Base-by-base conservation (phyloP, 1,139 yeast species). In the Pichia sp. region DNA sequence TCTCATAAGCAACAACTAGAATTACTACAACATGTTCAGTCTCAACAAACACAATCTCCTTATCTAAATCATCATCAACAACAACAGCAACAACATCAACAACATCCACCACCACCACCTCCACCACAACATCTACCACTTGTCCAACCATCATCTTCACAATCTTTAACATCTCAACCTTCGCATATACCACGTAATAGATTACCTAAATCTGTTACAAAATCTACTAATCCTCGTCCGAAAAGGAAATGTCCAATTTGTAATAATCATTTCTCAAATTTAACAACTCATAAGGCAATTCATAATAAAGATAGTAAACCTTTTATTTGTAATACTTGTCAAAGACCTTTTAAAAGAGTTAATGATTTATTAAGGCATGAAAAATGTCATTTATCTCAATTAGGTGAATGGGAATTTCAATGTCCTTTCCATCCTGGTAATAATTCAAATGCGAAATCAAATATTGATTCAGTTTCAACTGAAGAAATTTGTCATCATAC, bases 201-300 rank as follows among this genome's bases (percentile, higher is more conserved):
- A 20, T 25, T 34, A 12, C 31, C 37, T 14, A 34, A 38, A 34
- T 19, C 37, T 14, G 26, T 28, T 17, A 17, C 32, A 8, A 30
- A 30, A 30, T 30, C 32, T 30, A 17, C 21, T 5, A 30, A 30
- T 18, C 44, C 46, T 28, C 49, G 94, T 49, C 79, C 77, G 63
- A 85, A 84, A 69, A 74, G 85, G 61, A 86, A 84, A 64, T 88
- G 96, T 60, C 85, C 91, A 0, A 78, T 80, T 41, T 86, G 96
- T 61, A 75, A 74, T 51, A 71, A 81, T 43, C 79, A 68, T 60
- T 86, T 81, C 61, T 77, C 85, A 43, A 86, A 88, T 59, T 66
- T 88, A 52, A 86, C 93, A 24, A 85, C 96, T 5, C 96, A 88
- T 62, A 78, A 79, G 58, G 75, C 91, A 1, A 84, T 91, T 15